Base-by-base conservation (phyloP, 2,329 filamentous ascomycete species). In the Aspergillus transmontanensis region DNA sequence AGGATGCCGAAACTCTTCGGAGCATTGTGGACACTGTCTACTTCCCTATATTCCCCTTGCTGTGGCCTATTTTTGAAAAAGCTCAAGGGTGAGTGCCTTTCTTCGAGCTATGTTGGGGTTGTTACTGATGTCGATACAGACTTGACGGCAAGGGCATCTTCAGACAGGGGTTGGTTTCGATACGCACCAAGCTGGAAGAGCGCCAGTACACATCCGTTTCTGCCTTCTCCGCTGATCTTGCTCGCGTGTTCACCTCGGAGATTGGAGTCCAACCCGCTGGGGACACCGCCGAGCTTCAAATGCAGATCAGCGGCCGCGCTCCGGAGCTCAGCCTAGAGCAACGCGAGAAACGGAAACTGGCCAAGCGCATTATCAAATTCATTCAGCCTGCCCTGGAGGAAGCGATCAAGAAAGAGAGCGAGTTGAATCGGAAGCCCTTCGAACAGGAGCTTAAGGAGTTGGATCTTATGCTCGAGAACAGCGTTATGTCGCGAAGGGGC, bases 1-100 rank as follows among this genome's bases (percentile, higher is more conserved):
- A 92, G 64, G 89, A 92, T 61, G 89, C 89, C 16, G 87, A 92
- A 73, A 82, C 93, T 57, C 86, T 98, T 71, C 88, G 88, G 69
- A 88, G 89, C 64, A 89, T 97, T 72, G 87, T 98, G 34, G 91
- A 98, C 75, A 90, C 87, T 41, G 90, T 96, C 70, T 99, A 98
- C 79, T 97, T 98, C 69, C 95, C 95, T 0, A 87, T 97, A 16
- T 86, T 89, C 61, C 89, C 89, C 70, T 80, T 96, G 57, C 84
- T 99, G 26, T 86, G 85, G 72, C 90, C 92, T 4, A 89, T 95
- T 32, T 82, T 97, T 57, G 90, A 93, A 46, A 93, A 90, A 78
- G 93, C 93, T 11, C 85, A 91, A 72, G 83, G 83, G 93, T 97
- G 86, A 87, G 93, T 87, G 61, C 32, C 62, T 57, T 12, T 12